These are phyloP conservation scores for Dictyostelium purpureum DNA, from an alignment of 78 protist species.

Conservation along the genomic window DNA sequence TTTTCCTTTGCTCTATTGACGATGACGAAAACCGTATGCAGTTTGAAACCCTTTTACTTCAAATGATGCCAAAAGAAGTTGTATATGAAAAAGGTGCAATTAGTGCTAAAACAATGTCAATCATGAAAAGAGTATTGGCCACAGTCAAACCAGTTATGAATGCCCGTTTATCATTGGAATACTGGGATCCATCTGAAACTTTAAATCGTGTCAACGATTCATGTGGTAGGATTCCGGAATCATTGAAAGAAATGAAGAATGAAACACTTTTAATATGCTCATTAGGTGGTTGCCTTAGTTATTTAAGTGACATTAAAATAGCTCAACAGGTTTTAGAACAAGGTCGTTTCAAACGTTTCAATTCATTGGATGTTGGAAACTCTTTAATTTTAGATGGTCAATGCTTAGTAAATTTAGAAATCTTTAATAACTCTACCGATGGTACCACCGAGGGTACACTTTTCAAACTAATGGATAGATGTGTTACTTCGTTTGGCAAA, in stretches of 20 bases:
- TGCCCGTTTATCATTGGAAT: slow-evolving; percentile 3
- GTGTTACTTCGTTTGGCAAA: slow-evolving; percentile 73
- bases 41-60: slow-evolving; percentile 72
- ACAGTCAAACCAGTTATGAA: slow-evolving; percentile 11
- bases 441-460: slow-evolving; percentile 78
- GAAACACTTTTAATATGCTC: neutral
- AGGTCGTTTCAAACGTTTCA: slow-evolving; percentile 20
- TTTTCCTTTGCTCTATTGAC: slow-evolving; percentile 17
- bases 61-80: slow-evolving; percentile 72
- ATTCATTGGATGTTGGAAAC: slow-evolving; percentile 29
- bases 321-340: slow-evolving; percentile 12
- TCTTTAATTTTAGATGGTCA: slow-evolving; percentile 76
- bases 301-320: slow-evolving; percentile 41
- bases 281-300: slow-evolving; percentile 58
- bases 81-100: slow-evolving; percentile 33
- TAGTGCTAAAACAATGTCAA: neutral
- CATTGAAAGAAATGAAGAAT: neutral
- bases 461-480: slow-evolving; percentile 68
- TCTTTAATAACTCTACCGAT: slow-evolving; percentile 69
- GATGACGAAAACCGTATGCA: slow-evolving; percentile 55
- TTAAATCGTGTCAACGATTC: neutral
- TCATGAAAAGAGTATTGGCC: slow-evolving; percentile 20
- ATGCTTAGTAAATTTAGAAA: slow-evolving; percentile 67
- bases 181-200: slow-evolving; percentile 10
- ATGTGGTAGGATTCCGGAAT: neutral